A percentile compares a stretch with the other conserved stretches of the same genome.
Conservation (phyloP, 352 stramenopile species). For the Phytophthora meadii region DNA sequence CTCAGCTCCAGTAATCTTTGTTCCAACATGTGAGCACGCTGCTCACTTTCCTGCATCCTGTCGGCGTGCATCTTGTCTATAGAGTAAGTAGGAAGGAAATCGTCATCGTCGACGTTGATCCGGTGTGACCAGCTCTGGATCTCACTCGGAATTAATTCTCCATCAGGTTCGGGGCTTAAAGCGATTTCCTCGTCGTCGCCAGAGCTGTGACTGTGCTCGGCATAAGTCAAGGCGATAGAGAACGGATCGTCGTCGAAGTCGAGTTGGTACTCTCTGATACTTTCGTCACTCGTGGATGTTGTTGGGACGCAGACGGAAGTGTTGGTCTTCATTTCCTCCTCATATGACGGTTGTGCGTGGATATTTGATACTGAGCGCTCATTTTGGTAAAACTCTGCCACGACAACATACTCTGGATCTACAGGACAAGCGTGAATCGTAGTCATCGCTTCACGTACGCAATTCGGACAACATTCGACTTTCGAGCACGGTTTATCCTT, state of each 20-base stretch:
- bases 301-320: slow-evolving; percentile 22
- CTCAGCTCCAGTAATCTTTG: slow-evolving; percentile 21
- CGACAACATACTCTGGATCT: slow-evolving; percentile 31
- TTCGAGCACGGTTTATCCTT: slow-evolving; percentile 16
- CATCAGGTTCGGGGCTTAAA: slow-evolving; percentile 7
- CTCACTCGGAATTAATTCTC: slow-evolving; percentile 8
- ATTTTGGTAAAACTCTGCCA: slow-evolving; percentile 32
- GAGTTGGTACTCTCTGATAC: slow-evolving; percentile 24
- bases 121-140: slow-evolving; percentile 21
- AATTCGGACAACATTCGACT: slow-evolving; percentile 46
- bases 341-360: neutral
- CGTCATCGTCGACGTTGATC: slow-evolving; percentile 28
- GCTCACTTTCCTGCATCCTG: too few relatives aligned
- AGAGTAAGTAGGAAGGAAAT: slow-evolving; percentile 24
- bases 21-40: slow-evolving; percentile 1
- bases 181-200: slow-evolving; percentile 11
- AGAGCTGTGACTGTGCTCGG: slow-evolving; percentile 29
- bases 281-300: slow-evolving; percentile 24
- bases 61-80: slow-evolving; percentile 6
- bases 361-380: slow-evolving; percentile 3
- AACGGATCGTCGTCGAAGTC: slow-evolving; percentile 40
- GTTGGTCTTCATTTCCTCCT: slow-evolving; percentile 26
- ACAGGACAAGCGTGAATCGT: slow-evolving; percentile 32
- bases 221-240: slow-evolving; percentile 23
- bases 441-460: slow-evolving; percentile 39